A percentile compares a stretch with the other conserved stretches of the same genome.
Evolutionary conservation across 805 yeast genomes (phyloP).

Genomic region (Crinitomyces ghanaensis): DNA sequence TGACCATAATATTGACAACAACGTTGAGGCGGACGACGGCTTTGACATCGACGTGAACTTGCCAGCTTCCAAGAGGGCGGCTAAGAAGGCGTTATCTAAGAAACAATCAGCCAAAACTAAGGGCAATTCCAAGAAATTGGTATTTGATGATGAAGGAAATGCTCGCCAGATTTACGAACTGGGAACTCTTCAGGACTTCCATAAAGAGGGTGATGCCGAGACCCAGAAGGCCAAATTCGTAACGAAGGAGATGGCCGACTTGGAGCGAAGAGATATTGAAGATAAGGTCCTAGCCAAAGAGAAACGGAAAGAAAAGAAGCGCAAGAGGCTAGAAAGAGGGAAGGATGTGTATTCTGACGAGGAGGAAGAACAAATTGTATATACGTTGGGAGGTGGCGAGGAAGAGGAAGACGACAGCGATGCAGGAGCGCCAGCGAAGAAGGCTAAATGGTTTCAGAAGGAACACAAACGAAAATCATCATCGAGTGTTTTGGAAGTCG

Average conservation of each 20-base stretch:
- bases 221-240: slow-evolving; percentile 60
- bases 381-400: slow-evolving; percentile 20
- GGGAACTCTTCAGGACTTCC: slow-evolving; percentile 81
- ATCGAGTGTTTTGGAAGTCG: slow-evolving; percentile 50
- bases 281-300: slow-evolving; percentile 71
- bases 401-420: slow-evolving; percentile 14
- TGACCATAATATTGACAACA: slow-evolving; percentile 59
- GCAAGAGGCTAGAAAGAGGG: slow-evolving; percentile 64
- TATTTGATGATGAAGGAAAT: slow-evolving; percentile 88
- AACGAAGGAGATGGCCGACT: slow-evolving; percentile 48
- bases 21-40: too few species aligned
- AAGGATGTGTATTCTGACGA: slow-evolving; percentile 25
- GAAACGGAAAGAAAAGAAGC: slow-evolving; percentile 78
- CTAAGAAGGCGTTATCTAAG: slow-evolving; percentile 78
- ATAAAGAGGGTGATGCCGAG: slow-evolving; percentile 52
- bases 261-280: slow-evolving; percentile 60
- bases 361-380: slow-evolving; percentile 25
- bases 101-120: slow-evolving; percentile 52
- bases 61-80: slow-evolving; percentile 76
- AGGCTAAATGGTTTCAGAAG: slow-evolving; percentile 30
- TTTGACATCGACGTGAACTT: slow-evolving; percentile 33
- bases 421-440: slow-evolving; percentile 26
- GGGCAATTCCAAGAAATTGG: slow-evolving; percentile 65
- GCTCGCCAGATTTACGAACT: slow-evolving; percentile 89
- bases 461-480: slow-evolving; percentile 24